A percentile compares a stretch with the other conserved stretches of the same genome.
phyloP scores from a whole-genome alignment of 225 moss, liverwort and hornwort genomes.

The Polytrichum commune region DNA sequence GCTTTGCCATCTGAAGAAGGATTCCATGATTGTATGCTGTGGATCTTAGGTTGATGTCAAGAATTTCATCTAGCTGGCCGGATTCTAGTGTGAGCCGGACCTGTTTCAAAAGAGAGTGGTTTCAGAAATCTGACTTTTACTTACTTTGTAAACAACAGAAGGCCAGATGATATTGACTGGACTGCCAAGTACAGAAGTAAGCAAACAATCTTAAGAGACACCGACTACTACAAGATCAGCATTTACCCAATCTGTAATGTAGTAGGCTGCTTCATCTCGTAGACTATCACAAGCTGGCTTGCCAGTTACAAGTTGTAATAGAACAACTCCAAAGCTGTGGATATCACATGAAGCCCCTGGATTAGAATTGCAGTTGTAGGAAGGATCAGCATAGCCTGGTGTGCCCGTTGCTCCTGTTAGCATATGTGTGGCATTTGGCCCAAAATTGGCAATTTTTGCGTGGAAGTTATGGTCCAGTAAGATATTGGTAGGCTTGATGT shows the following conservation, averaged over 20 bases:
- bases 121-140: background rate
- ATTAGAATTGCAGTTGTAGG: slow-evolving; percentile 46
- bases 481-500: slow-evolving; percentile 71
- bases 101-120: slow-evolving; percentile 9
- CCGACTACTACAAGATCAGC: background rate
- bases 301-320: slow-evolving; percentile 74
- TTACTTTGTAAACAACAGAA: no score
- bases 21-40: slow-evolving; percentile 59
- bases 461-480: slow-evolving; percentile 50
- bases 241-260: slow-evolving; percentile 70
- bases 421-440: slow-evolving; percentile 62
- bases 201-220: no score
- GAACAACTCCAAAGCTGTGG: slow-evolving; percentile 79
- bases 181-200: background rate
- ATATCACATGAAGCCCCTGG: slow-evolving; percentile 60
- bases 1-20: slow-evolving; percentile 59
- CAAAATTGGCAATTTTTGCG: slow-evolving; percentile 65
- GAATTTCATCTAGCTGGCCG: slow-evolving; percentile 49
- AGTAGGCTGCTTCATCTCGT: slow-evolving; percentile 44
- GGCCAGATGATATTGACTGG: background rate
- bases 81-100: slow-evolving; percentile 21
- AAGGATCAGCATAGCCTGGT: slow-evolving; percentile 75
- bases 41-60: slow-evolving; percentile 57
- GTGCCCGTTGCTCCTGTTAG: slow-evolving; percentile 66
- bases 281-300: slow-evolving; percentile 70